These are phyloP conservation scores for Colletotrichum sp. DNA, from an alignment of 2,329 filamentous ascomycete genomes.

Conservation along the genomic window DNA sequence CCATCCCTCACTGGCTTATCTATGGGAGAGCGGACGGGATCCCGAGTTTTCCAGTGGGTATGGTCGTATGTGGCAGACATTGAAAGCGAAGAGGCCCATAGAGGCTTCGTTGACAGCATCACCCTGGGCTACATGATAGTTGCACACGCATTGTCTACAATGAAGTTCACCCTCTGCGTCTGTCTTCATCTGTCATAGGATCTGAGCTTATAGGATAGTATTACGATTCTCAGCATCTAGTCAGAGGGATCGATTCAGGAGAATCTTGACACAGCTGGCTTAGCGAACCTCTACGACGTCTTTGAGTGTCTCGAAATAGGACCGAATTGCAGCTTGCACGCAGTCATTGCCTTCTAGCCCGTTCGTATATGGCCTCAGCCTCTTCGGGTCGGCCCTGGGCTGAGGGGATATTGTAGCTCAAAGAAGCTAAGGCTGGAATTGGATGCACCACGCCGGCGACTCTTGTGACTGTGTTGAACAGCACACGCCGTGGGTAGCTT, in stretches of 20 bases:
- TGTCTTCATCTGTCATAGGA: no score
- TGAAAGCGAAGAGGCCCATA: no score
- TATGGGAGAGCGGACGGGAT: neutral
- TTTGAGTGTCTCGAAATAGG: neutral
- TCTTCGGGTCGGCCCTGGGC: no score
- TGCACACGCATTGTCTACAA: no score
- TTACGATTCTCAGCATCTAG: neutral
- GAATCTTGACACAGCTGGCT: neutral
- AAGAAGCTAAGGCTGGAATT: neutral
- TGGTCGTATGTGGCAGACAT: neutral
- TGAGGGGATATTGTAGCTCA: neutral
- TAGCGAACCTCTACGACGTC: neutral
- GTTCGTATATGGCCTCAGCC: no score
- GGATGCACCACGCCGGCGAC: neutral
- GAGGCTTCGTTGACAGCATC: no score
- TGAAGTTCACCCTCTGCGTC: no score
- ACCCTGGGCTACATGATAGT: no score
- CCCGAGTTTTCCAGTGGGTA: neutral
- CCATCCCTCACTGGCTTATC: neutral
- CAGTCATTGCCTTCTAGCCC: neutral
- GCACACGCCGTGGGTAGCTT: neutral
- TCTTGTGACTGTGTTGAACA: neutral
- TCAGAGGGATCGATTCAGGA: neutral
- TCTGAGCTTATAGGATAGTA: no score
- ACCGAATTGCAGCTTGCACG: neutral